A percentile compares a stretch with the other conserved stretches of the same genome.
These are phyloP conservation scores for Lagenidium giganteum DNA, from an alignment of 352 stramenopile genomes.

Conservation along the genomic window DNA sequence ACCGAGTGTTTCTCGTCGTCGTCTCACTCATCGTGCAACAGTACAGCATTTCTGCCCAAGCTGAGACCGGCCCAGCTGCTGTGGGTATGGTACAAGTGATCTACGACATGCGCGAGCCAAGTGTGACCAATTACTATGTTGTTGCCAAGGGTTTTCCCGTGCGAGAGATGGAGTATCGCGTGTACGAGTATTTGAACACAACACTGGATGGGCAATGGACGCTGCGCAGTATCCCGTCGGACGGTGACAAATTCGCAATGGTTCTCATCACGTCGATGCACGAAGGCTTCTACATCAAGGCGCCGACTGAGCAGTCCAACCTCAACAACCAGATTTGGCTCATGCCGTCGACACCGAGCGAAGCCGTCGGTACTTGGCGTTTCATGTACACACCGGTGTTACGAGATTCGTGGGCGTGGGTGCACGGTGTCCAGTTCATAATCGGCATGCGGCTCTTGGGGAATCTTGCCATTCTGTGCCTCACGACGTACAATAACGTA, in stretches of 20 bases:
- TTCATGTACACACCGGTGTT: not conserved
- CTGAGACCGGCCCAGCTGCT: not conserved
- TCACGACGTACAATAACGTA: constrained; percentile 26
- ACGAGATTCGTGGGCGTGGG: constrained; percentile 29
- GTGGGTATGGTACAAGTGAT: not conserved
- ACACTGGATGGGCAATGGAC: too few species aligned
- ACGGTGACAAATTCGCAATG: too few species aligned
- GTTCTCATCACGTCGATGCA: constrained; percentile 5
- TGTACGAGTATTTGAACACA: too few species aligned
- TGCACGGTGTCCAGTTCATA: constrained; percentile 32
- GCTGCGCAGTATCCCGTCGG: too few species aligned
- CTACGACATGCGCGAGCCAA: not conserved
- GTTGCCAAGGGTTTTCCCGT: too few species aligned
- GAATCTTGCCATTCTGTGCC: constrained; percentile 20
- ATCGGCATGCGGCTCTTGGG: constrained; percentile 26
- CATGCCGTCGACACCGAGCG: not conserved
- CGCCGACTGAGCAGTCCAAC: constrained; percentile 8
- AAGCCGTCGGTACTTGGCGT: not conserved
- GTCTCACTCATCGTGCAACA: not conserved
- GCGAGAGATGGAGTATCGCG: too few species aligned
- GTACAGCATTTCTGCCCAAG: not conserved
- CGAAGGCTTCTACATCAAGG: constrained; percentile 9
- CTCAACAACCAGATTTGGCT: constrained; percentile 3
- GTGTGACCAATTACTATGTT: not conserved
- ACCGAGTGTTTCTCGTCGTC: not conserved